Evolutionary conservation across 1,284 basidiomycete species (phyloP).

Genomic region (Rhodotorula sp.): DNA sequence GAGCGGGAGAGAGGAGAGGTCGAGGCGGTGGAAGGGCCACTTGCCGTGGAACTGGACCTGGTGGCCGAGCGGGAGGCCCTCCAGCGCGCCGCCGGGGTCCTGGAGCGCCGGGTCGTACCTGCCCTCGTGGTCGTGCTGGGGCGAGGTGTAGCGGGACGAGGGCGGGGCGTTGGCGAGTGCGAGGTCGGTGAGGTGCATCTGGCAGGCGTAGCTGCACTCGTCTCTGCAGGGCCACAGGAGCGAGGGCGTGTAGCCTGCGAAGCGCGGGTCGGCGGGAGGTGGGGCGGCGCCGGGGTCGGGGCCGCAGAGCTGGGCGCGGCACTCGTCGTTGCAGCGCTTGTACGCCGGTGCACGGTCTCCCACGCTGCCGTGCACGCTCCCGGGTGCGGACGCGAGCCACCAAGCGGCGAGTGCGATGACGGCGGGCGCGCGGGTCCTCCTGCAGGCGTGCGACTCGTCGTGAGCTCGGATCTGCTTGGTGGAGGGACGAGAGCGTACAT

Average conservation of each 20-base stretch:
- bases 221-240: conserved; percentile 72
- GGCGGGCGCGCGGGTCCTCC: background rate
- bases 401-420: background rate
- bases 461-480: background rate
- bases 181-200: conserved; percentile 74
- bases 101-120: conserved; percentile 30
- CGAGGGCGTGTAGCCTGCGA: conserved; percentile 49
- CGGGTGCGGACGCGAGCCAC: background rate
- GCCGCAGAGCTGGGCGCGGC: conserved; percentile 45
- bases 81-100: conserved; percentile 23
- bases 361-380: conserved; percentile 12
- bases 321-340: conserved; percentile 59
- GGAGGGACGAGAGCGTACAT: background rate
- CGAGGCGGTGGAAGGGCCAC: conserved; percentile 80
- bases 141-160: background rate
- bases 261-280: conserved; percentile 41
- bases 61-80: conserved; percentile 44
- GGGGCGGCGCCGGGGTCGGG: conserved; percentile 11
- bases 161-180: conserved; percentile 54
- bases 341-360: conserved; percentile 65
- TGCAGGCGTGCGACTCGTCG: background rate
- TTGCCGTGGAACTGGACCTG: conserved; percentile 83
- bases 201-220: conserved; percentile 87
- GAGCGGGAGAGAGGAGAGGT: background rate
- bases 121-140: no score